Evolutionary conservation across 2,329 filamentous ascomycete species (phyloP).

Genomic region (Parastagonospora avenae): DNA sequence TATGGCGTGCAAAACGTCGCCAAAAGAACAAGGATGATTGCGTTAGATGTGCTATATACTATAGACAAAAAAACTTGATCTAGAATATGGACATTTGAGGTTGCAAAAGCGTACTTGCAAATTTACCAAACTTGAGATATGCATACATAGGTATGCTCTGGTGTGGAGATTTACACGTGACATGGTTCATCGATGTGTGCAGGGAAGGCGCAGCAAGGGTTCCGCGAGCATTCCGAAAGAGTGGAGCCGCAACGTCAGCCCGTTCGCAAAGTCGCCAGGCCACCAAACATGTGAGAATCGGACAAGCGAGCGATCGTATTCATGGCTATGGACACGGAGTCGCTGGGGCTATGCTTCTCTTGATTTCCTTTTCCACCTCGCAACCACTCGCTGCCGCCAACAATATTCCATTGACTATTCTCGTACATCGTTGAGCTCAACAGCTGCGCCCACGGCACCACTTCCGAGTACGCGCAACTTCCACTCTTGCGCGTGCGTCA

Average conservation of each 20-base stretch:
- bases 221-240: slow-evolving; percentile 17
- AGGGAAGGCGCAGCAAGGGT: slow-evolving; percentile 5
- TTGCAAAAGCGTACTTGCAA: too few relatives aligned
- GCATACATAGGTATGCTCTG: too few relatives aligned
- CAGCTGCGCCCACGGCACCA: slow-evolving; percentile 10
- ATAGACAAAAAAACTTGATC: too few relatives aligned
- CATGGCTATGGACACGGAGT: slow-evolving; percentile 16
- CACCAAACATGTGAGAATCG: slow-evolving; percentile 34
- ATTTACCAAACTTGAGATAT: too few relatives aligned
- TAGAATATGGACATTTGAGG: too few relatives aligned
- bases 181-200: too few relatives aligned
- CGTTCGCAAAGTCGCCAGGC: slow-evolving; percentile 25
- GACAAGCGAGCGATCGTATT: slow-evolving; percentile 17
- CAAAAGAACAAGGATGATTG: background rate
- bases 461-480: slow-evolving; percentile 13
- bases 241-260: slow-evolving; percentile 39
- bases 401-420: slow-evolving; percentile 13
- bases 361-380: background rate
- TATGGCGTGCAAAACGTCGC: background rate
- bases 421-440: slow-evolving; percentile 11
- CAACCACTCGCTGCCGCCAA: background rate
- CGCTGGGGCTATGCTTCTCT: slow-evolving; percentile 18
- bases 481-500: slow-evolving; percentile 1
- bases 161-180: too few relatives aligned
- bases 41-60: too few relatives aligned